A percentile compares a stretch with the other conserved stretches of the same genome.
Conservation (phyloP, 176 grass and related monocot species). For the Phyllostachys edulis region DNA sequence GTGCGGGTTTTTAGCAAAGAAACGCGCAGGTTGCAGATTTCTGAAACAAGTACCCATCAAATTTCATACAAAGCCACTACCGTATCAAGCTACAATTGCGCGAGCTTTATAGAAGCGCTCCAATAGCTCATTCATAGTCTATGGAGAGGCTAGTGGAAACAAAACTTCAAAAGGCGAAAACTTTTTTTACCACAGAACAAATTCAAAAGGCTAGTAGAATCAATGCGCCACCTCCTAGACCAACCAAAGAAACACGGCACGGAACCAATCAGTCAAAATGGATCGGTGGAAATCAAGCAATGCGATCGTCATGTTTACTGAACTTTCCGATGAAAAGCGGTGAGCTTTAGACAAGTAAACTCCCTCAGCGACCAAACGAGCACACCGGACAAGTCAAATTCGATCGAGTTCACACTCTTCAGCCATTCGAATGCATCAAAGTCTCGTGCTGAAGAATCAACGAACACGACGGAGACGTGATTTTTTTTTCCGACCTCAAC, state of each 20-base stretch:
- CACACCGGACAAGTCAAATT: neutral
- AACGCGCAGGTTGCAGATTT: neutral
- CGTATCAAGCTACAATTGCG: neutral
- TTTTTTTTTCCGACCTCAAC: neutral
- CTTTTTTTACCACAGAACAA: neutral
- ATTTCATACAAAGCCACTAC: neutral
- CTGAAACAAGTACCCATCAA: neutral
- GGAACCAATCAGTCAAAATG: neutral
- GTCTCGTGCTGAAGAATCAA: neutral
- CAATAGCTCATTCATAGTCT: neutral
- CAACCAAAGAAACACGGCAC: constrained; percentile 10
- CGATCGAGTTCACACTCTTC: neutral
- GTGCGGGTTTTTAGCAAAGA: neutral
- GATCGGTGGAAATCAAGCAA: neutral
- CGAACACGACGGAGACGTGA: neutral
- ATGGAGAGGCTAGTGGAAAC: neutral
- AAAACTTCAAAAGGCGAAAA: neutral
- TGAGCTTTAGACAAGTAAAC: neutral
- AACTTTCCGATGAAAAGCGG: neutral
- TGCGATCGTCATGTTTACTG: neutral
- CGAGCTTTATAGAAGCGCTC: neutral
- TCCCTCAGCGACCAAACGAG: neutral
- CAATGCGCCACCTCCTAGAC: neutral
- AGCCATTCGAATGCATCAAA: neutral
- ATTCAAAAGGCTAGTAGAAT: neutral